Percentiles rank a stretch among this genome's conserved stretches.
Evolutionary conservation across 2,329 filamentous ascomycete species (phyloP).

Genomic region (Diplodia seriata): DNA sequence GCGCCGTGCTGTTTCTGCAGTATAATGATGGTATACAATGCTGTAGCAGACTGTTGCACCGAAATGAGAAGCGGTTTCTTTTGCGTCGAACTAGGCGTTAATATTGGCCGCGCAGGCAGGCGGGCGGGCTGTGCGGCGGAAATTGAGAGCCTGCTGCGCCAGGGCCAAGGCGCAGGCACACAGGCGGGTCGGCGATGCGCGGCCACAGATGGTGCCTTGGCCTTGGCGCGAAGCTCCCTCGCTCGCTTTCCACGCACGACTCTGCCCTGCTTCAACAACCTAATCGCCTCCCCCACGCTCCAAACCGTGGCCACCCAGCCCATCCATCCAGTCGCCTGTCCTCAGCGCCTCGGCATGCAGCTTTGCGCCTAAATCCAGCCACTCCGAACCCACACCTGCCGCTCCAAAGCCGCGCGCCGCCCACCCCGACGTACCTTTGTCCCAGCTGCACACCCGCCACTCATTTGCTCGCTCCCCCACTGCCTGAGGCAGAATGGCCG

Average conservation of each 20-base stretch:
- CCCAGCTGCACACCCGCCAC: neutral
- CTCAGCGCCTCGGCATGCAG: conserved; percentile 15
- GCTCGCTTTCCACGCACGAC: conserved; percentile 26
- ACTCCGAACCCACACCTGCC: neutral
- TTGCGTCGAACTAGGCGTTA: neutral
- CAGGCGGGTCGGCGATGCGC: conserved; percentile 10
- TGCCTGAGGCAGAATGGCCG: conserved; percentile 41
- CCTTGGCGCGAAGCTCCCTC: conserved; percentile 28
- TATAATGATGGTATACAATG: neutral
- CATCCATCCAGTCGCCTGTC: conserved; percentile 7
- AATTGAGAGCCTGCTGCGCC: conserved; percentile 12
- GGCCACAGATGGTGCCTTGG: conserved; percentile 12
- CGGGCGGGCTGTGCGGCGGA: conserved; percentile 20
- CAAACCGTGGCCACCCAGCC: neutral
- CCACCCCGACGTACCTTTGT: neutral
- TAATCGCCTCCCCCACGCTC: neutral
- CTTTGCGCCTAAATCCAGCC: conserved; percentile 4
- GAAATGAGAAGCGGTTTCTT: conserved; percentile 13
- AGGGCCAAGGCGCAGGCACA: neutral
- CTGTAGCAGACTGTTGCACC: conserved; percentile 16
- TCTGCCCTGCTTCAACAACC: conserved; percentile 10
- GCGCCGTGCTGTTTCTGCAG: neutral
- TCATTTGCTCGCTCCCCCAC: neutral
- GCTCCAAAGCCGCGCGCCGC: conserved; percentile 10
- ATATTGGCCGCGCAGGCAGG: conserved; percentile 21